A percentile compares a stretch with the other conserved stretches of the same genome.
phyloP scores from a whole-genome alignment of 768 basidiomycete genomes.

The Trametes meyenii region DNA sequence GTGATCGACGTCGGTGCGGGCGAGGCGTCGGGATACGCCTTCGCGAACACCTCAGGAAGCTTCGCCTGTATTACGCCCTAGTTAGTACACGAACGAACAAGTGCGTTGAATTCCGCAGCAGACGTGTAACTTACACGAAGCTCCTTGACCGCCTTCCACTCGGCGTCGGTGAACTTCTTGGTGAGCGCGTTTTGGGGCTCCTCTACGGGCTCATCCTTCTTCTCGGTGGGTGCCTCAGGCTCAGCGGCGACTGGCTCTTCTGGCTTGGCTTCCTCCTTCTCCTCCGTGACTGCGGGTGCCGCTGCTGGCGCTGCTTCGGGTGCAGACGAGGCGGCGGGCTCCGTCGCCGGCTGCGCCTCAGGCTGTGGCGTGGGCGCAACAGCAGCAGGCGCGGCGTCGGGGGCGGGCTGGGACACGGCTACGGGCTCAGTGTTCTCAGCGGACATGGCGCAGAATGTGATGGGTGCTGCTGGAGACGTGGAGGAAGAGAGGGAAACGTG shows the following conservation, averaged over 20 bases:
- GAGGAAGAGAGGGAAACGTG: neutral
- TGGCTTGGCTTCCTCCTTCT: neutral
- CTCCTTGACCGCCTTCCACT: slow-evolving; percentile 70
- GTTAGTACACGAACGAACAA: no score
- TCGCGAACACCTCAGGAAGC: slow-evolving; percentile 56
- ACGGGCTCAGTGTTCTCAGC: slow-evolving; percentile 15
- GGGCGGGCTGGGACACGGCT: slow-evolving; percentile 8
- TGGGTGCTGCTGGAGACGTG: neutral
- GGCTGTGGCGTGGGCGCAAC: slow-evolving; percentile 5
- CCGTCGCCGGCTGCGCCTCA: slow-evolving; percentile 17
- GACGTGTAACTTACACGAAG: slow-evolving; percentile 55
- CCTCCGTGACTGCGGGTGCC: slow-evolving; percentile 3
- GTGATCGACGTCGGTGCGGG: slow-evolving; percentile 52
- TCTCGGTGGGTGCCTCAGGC: neutral
- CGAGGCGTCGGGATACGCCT: slow-evolving; percentile 62
- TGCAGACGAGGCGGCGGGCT: slow-evolving; percentile 8
- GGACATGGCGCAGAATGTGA: slow-evolving; percentile 3
- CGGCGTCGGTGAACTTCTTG: slow-evolving; percentile 65
- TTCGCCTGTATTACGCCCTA: slow-evolving; percentile 24
- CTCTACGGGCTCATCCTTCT: slow-evolving; percentile 5
- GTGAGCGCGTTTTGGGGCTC: slow-evolving; percentile 77
- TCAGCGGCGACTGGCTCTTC: neutral
- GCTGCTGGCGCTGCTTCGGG: slow-evolving; percentile 17
- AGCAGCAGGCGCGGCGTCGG: neutral
- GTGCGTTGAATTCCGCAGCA: neutral